Percentiles rank a stretch among this genome's conserved stretches.
Conservation (phyloP, 2,329 filamentous ascomycete genomes). For the Fusarium bulbicola region DNA sequence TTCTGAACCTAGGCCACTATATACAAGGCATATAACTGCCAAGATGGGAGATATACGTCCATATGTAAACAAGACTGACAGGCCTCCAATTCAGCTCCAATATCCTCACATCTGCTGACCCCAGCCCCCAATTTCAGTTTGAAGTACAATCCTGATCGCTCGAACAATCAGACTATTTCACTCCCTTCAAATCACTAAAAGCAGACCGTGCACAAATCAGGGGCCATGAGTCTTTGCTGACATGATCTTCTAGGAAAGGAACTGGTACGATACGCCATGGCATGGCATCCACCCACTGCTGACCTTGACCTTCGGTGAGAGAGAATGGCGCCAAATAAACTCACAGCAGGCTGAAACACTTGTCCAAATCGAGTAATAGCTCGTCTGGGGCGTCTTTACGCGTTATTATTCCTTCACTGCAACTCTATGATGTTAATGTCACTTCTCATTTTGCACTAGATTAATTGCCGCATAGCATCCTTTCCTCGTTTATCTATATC, state of each 20-base stretch:
- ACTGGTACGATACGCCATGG: conserved; percentile 9
- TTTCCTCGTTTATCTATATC: background rate
- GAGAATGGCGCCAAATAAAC: conserved; percentile 17
- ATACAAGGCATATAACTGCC: background rate
- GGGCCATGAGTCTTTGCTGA: background rate
- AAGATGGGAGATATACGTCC: background rate
- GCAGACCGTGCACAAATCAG: background rate
- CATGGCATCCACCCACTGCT: background rate
- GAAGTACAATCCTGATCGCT: background rate
- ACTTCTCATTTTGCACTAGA: background rate
- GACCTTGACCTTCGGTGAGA: conserved; percentile 3
- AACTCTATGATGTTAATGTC: background rate
- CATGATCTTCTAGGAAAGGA: background rate
- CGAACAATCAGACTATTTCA: conserved; percentile 3
- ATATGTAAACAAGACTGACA: conserved; percentile 11
- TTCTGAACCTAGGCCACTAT: background rate
- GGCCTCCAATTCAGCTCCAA: background rate
- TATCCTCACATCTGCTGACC: conserved; percentile 13
- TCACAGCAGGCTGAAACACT: conserved; percentile 11
- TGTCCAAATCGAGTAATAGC: conserved; percentile 33
- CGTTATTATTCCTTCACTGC: conserved; percentile 4
- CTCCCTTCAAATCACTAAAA: background rate
- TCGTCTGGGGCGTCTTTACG: conserved; percentile 24
- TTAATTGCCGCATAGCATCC: background rate
- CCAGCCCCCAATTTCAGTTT: conserved; percentile 1